These are phyloP conservation scores for Anisodus tanguticus DNA, from an alignment of 257 asterid species.

Conservation along the genomic window DNA sequence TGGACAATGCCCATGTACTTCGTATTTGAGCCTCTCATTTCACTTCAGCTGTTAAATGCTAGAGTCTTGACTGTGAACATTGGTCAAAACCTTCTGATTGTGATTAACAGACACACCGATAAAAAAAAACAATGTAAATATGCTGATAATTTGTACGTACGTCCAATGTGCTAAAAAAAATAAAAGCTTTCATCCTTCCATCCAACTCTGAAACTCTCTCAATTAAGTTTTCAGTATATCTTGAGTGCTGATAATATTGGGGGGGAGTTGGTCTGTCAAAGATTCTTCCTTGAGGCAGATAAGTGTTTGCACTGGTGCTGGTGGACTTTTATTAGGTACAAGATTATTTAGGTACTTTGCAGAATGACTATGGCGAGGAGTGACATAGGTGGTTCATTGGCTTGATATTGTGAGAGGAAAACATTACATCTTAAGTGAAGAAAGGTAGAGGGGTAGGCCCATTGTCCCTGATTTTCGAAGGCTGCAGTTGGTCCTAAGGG, in stretches of 20 bases:
- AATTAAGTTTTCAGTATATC: not conserved
- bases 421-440: too few relatives aligned
- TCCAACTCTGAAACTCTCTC: not conserved
- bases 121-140: not conserved
- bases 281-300: not conserved
- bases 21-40: not conserved
- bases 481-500: not conserved
- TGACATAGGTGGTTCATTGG: not conserved
- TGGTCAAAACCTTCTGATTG: not conserved
- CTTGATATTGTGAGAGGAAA: not conserved
- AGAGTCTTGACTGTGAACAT: not conserved
- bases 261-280: not conserved
- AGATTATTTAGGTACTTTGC: not conserved
- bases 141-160: not conserved
- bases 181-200: not conserved
- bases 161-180: not conserved
- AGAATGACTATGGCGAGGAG: not conserved
- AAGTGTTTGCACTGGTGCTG: not conserved
- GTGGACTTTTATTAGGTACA: not conserved
- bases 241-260: not conserved
- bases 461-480: not conserved
- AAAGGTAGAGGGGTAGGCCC: not conserved
- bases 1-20: not conserved
- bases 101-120: not conserved
- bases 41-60: not conserved